Evolutionary conservation across 345 rosid genomes (phyloP), one percentile per base, ranked within the genome.

Genomic region (Conringia planisiliqua): DNA sequence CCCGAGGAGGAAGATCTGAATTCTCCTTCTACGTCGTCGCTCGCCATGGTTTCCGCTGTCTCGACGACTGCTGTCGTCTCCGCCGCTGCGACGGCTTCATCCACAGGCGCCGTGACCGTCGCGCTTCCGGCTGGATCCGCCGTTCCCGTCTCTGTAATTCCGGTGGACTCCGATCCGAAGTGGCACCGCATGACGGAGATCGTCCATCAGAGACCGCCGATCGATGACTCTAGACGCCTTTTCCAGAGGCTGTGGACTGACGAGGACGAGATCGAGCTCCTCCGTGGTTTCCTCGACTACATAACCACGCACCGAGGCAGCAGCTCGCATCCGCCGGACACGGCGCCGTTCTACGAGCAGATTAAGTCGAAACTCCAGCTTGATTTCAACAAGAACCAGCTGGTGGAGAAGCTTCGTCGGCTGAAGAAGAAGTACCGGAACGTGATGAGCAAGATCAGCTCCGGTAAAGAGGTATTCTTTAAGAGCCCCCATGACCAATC

Each of bases 221-320:
- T 84, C 56, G 97, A 91, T 52, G 96, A 91, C 48, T 87, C 97
- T 5, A 68, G 97, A 30, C 85, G 91, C 11, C 82, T 92, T 35
- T 95, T 95, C 67, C 99, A 95, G 76, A 85, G 99, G 62, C 77
- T 95, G 27, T 95, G 99, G 99, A 95, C 99, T 0, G 99, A 95
- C 42, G 99, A 92, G 60, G 99, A 95, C 85, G 99, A 95, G 88
- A 95, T 95, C 90, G 94, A 84, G 89, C 92, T 95, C 40, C 86
- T 95, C 14, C 96, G 88, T 75, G 99, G 99, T 8, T 95, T 95
- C 51, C 87, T 89, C 33, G 92, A 92, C 11, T 95, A 92, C 86
- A 77, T 90, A 43, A 47, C 88, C 35, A 83, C 80, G 57, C 76
- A 79, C 10, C 30, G 79, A 13, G 87, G 88, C 0, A 87, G 84